These are phyloP conservation scores for Syncephalastrum contaminatum DNA, from an alignment of 371 early-diverging fungal genomes.

Conservation along the genomic window DNA sequence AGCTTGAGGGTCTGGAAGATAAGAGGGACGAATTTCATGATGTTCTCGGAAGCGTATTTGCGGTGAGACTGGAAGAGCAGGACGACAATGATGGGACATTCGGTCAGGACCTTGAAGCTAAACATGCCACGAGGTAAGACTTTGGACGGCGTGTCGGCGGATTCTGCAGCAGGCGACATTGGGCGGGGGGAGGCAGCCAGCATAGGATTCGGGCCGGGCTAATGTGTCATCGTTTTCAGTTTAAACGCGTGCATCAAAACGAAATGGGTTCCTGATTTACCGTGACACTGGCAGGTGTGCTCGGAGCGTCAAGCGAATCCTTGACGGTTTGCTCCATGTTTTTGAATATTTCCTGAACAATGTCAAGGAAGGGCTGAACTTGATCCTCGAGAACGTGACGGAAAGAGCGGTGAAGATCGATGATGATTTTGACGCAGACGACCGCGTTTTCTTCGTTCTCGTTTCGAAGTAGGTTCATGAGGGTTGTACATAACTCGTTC, in stretches of 20 bases:
- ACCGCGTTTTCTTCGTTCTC: conserved; percentile 98
- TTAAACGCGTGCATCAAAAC: neutral
- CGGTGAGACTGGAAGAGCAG: conserved; percentile 88
- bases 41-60: conserved; percentile 75
- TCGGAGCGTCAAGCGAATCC: conserved; percentile 75
- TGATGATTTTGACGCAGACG: conserved; percentile 88
- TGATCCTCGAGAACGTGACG: conserved; percentile 79
- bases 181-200: conserved; percentile 71
- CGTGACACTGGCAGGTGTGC: conserved; percentile 55
- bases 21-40: conserved; percentile 85
- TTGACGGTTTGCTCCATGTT: conserved; percentile 86
- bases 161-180: conserved; percentile 75
- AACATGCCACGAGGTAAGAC: conserved; percentile 70
- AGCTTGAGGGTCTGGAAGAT: conserved; percentile 78
- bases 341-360: conserved; percentile 89
- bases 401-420: conserved; percentile 90
- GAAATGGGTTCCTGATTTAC: conserved; percentile 24
- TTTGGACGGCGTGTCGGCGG: conserved; percentile 61
- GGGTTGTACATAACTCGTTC: conserved; percentile 54
- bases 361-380: conserved; percentile 87
- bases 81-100: conserved; percentile 98
- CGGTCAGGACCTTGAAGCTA: conserved; percentile 96
- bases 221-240: conserved; percentile 4
- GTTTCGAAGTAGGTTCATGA: conserved; percentile 77
- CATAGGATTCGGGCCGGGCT: conserved; percentile 57